Base-by-base conservation (phyloP, 257 asterid genomes). In the Salvia miltiorrhiza region DNA sequence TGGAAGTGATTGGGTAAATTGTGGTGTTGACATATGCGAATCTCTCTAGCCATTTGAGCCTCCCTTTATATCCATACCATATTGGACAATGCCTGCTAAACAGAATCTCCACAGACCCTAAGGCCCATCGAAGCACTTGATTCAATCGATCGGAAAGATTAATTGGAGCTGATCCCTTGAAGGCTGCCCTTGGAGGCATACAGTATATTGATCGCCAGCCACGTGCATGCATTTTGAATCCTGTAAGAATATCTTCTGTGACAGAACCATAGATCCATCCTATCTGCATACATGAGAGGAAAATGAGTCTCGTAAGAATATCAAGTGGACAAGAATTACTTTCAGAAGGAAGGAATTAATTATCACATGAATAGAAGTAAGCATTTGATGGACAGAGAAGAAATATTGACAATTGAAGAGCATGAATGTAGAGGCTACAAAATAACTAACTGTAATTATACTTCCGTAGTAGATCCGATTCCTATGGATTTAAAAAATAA, bases 201-300 rank as follows among this genome's bases (percentile, higher is more conserved):
- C 96, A 88, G 85, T 90, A 92, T 63, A 92, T 88, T 55, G 98
- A 92, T 30, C 98, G 90, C 98, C 97, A 90, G 32, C 97, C 98
- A 77, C 98, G 96, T 5, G 98, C 98, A 69, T 92, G 98, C 98
- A 92, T 92, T 86, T 92, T 92, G 73, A 92, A 92, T 82, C 98
- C 98, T 55, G 98, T 92, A 44, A 90, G 97, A 90, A 92, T 92
- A 88, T 92, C 98, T 83, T 92, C 97, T 54, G 98, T 92, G 64
- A 89, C 97, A 3, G 97, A 92, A 78, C 98, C 98, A 69, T 93
- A 93, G 72, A 93, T 93, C 98, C 98, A 93, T 75, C 98, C 98
- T 52, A 92, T 90, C 98, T 92, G 95, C 79, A 71, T 9, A 82
- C 32, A 32, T 59, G 63, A 55, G 54, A 74, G 65, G 12, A 53